These are phyloP conservation scores for Cicer judaicum DNA, from an alignment of 306 rosid genomes.

Conservation along the genomic window DNA sequence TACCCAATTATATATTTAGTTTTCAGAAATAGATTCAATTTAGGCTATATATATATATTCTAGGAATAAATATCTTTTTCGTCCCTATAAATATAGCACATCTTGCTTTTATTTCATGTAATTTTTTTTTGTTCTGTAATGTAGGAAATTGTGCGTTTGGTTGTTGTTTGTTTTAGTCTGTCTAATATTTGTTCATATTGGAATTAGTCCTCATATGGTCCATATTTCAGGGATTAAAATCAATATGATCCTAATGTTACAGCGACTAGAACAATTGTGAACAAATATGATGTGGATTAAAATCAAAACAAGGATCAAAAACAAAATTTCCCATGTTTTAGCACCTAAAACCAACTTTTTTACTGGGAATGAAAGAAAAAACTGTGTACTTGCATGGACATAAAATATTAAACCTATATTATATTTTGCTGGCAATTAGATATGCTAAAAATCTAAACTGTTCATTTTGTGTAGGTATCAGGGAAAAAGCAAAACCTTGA, in stretches of 20 bases:
- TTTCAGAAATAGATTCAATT: slow-evolving; percentile 31
- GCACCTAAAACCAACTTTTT: not conserved
- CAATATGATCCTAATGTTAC: not conserved
- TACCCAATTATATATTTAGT: slow-evolving; percentile 28
- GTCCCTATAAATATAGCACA: not conserved
- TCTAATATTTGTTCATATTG: not conserved
- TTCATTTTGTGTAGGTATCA: slow-evolving; percentile 70
- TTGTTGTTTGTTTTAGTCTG: not conserved
- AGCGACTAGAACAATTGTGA: not conserved
- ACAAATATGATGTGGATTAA: not conserved
- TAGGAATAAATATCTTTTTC: not conserved
- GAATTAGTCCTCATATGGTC: not conserved
- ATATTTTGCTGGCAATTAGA: slow-evolving; percentile 10
- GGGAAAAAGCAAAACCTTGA: slow-evolving; percentile 92
- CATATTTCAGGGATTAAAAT: slow-evolving; percentile 1
- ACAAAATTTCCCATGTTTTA: slow-evolving; percentile 1
- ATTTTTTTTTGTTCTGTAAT: not conserved
- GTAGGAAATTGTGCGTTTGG: not conserved
- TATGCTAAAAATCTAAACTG: slow-evolving; percentile 38
- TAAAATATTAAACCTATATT: slow-evolving; percentile 8
- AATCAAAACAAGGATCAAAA: not conserved
- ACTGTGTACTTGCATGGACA: not conserved
- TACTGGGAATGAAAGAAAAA: not conserved
- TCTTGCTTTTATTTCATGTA: not conserved
- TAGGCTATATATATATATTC: not conserved